Evolutionary conservation across 305 asterid species (phyloP).

Genomic region (Fraxinus latifolia): DNA sequence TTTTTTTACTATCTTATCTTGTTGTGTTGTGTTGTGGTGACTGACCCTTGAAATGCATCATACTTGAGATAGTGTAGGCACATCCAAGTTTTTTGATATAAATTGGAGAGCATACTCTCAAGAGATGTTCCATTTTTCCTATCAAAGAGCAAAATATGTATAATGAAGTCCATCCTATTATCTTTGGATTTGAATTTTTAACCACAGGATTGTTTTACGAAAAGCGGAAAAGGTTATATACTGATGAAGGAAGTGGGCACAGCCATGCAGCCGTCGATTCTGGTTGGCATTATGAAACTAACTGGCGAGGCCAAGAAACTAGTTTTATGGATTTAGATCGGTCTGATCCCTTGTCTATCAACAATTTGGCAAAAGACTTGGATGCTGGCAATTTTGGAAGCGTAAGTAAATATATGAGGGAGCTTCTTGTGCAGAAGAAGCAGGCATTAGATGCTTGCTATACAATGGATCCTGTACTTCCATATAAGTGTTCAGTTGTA

Average conservation of each 20-base stretch:
- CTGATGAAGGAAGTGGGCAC: slow-evolving; percentile 30
- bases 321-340: slow-evolving; percentile 32
- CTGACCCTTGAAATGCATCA: not conserved
- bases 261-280: slow-evolving; percentile 20
- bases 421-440: slow-evolving; percentile 44
- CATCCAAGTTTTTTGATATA: not conserved
- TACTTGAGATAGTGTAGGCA: not conserved
- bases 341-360: slow-evolving; percentile 43
- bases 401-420: slow-evolving; percentile 57
- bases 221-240: slow-evolving; percentile 44
- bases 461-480: slow-evolving; percentile 42
- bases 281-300: slow-evolving; percentile 46
- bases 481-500: slow-evolving; percentile 26
- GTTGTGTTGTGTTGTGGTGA: not conserved
- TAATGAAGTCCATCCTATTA: not conserved
- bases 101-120: not conserved
- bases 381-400: slow-evolving; percentile 69
- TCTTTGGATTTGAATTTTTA: slow-evolving; percentile 15
- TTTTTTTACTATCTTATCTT: not conserved
- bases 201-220: slow-evolving; percentile 38
- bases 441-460: slow-evolving; percentile 29
- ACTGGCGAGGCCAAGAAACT: slow-evolving; percentile 26
- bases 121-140: not conserved
- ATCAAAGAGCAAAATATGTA: not conserved
- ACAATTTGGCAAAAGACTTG: slow-evolving; percentile 38